Base-by-base conservation (phyloP, 1,139 yeast genomes). In the Candida glucosophila region DNA sequence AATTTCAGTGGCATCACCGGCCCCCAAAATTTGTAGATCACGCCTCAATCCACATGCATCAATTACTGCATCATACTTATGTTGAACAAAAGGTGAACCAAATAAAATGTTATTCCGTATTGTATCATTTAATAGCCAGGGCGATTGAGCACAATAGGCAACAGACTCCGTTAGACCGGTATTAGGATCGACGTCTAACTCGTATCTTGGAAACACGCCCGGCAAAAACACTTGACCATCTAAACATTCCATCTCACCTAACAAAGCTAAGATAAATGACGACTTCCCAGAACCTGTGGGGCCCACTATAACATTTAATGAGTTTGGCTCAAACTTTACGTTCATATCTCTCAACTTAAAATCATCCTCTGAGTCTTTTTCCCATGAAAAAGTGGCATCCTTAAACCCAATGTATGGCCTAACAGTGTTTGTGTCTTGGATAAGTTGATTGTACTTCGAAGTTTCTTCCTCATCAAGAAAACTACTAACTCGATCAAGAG, bases 231-330 rank as follows among this genome's bases (percentile, higher is more conserved):
- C 83, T 24, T 70, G 66, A 43, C 98, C 98, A 1, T 55, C 51
- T 6, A 61, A 41, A 28, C 78, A 55, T 32, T 80, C 78, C 97
- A 90, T 90, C 58, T 90, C 98, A 47, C 98, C 98, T 22, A 90
- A 64, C 29, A 90, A 61, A 4, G 95, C 98, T 65, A 88, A 66
- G 33, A 90, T 64, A 37, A 90, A 55, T 0, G 97, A 88, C 3
- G 95, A 81, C 53, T 90, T 90, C 55, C 98, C 98, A 2, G 94
- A 58, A 32, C 98, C 97, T 9, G 97, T 90, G 8, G 95, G 79
- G 16, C 98, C 98, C 43, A 86, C 73, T 34, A 90, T 67, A 14
- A 88, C 88, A 40, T 86, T 86, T 45, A 90, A 60, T 46, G 82
- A 75, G 12, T 85, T 93, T 22, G 68, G 58, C 38, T 69, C 67